Evolutionary conservation across 2,329 filamentous ascomycete genomes (phyloP).

Genomic region (Botrytis tulipae): DNA sequence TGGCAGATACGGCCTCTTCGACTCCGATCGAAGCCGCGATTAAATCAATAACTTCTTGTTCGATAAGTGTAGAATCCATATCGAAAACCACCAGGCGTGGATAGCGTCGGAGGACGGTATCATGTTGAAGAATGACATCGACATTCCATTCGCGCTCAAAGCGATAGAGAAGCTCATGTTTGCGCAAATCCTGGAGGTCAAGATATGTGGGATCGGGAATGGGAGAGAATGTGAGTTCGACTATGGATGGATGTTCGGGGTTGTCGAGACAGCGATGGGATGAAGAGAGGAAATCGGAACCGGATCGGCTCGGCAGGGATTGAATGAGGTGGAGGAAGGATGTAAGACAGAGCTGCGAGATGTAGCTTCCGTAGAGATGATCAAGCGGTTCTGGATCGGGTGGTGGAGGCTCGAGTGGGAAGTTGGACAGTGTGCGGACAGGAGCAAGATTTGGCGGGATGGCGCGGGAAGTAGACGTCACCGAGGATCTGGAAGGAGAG

Average conservation of each 20-base stretch:
- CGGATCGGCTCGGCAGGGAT: conserved; percentile 55
- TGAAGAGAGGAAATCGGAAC: conserved; percentile 53
- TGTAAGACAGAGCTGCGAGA: conserved; percentile 61
- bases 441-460: conserved; percentile 50
- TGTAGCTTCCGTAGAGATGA: conserved; percentile 63
- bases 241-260: conserved; percentile 58
- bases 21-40: conserved; percentile 82
- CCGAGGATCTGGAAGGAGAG: conserved; percentile 19
- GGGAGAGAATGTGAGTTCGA: conserved; percentile 64
- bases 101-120: conserved; percentile 72
- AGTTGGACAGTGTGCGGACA: conserved; percentile 55
- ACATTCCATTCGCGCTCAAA: conserved; percentile 90
- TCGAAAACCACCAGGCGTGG: conserved; percentile 92
- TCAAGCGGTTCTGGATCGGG: conserved; percentile 59
- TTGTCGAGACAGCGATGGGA: conserved; percentile 65
- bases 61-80: conserved; percentile 97
- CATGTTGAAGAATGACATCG: conserved; percentile 74
- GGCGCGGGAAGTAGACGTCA: conserved; percentile 22
- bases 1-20: conserved; percentile 78
- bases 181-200: conserved; percentile 66
- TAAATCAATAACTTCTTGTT: conserved; percentile 96
- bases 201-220: conserved; percentile 62
- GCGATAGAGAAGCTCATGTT: conserved; percentile 76
- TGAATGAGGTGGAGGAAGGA: conserved; percentile 67
- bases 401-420: conserved; percentile 56